Base-by-base conservation (phyloP, 495 filamentous ascomycete genomes). In the Neurospora sp. region DNA sequence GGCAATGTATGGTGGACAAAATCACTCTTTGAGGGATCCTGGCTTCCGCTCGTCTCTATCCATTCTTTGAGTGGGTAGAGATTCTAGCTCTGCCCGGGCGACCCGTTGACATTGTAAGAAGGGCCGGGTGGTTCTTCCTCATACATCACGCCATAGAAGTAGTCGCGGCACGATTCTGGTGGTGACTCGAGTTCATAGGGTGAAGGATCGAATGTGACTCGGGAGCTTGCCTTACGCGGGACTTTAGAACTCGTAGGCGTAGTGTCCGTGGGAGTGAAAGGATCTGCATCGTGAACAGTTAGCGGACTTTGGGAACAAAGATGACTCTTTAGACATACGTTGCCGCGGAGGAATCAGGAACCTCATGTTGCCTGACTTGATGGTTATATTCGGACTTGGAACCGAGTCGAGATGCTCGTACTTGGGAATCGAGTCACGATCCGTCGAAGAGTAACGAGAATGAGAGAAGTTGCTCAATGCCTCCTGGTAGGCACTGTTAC, bases 11-110 rank as follows among this genome's bases (percentile, higher is more conserved):
- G 54, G 54, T 27, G 54, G 7, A 18, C 14, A 35, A 16, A 16
- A 14, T 66, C 54, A 66, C 54, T 31, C 6, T 14, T 10, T 35
- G 54, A 8, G 23, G 27, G 27, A 35, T 66, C 31, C 6, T 37
- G 54, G 7, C 5, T 66, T 35, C 7, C 54, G 7, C 12, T 66
- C 23, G 14, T 18, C 14, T 66, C 31, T 4, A 66, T 49, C 46
- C 54, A 72, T 41, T 77, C 76, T 16, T 46, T 71, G 44, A 74
- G 73, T 11, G 76, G 76, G n/a, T 76, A 76, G 14, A 79, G 71
- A 27, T 77, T 70, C 72, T 39, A 71, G 35, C 70, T 66, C 31
- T 72, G 69, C 4, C 44, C 74, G 10, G 72, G 49, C 7, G 46
- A 12, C 9, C 38, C 16, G 71, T 71, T 27, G 69, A 8, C 18